phyloP scores from a whole-genome alignment of 2,329 filamentous ascomycete species.

The Gaeumannomyces sp. region DNA sequence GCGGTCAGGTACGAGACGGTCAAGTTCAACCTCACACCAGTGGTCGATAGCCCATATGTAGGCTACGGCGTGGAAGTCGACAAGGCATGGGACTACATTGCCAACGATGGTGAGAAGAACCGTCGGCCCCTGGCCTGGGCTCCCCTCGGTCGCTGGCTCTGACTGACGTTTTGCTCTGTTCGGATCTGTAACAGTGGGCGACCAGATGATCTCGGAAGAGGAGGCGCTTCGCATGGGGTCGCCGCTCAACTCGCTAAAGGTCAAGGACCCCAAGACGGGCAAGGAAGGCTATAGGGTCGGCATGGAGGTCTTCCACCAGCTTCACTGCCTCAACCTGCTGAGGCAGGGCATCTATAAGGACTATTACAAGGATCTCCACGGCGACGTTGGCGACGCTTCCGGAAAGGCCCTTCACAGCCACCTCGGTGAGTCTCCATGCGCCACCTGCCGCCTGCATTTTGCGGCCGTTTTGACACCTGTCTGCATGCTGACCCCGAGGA shows the following conservation, averaged over 20 bases:
- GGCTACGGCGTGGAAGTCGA: slow-evolving; percentile 52
- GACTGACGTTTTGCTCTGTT: background rate
- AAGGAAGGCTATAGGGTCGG: slow-evolving; percentile 53
- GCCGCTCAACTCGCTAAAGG: slow-evolving; percentile 47
- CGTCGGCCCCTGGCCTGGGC: slow-evolving; percentile 5
- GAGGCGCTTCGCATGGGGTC: slow-evolving; percentile 48
- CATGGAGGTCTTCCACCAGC: slow-evolving; percentile 13
- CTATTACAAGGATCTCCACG: slow-evolving; percentile 15
- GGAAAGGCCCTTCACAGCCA: slow-evolving; percentile 30
- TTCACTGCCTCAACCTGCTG: slow-evolving; percentile 1
- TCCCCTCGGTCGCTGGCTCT: background rate
- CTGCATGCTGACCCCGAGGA: slow-evolving; percentile 3
- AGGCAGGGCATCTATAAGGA: slow-evolving; percentile 6
- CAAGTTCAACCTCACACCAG: slow-evolving; percentile 41
- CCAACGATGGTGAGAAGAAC: slow-evolving; percentile 31
- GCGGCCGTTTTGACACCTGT: background rate
- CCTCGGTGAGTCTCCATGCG: slow-evolving; percentile 24
- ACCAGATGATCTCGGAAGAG: slow-evolving; percentile 51
- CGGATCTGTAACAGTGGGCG: slow-evolving; percentile 40
- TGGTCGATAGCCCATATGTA: slow-evolving; percentile 44
- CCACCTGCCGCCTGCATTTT: background rate
- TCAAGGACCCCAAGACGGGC: slow-evolving; percentile 49
- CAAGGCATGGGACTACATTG: slow-evolving; percentile 49
- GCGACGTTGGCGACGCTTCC: background rate
- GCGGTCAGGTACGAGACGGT: slow-evolving; percentile 43